Conservation (phyloP, 176 grass and related monocot species). For the Raddia distichophylla region DNA sequence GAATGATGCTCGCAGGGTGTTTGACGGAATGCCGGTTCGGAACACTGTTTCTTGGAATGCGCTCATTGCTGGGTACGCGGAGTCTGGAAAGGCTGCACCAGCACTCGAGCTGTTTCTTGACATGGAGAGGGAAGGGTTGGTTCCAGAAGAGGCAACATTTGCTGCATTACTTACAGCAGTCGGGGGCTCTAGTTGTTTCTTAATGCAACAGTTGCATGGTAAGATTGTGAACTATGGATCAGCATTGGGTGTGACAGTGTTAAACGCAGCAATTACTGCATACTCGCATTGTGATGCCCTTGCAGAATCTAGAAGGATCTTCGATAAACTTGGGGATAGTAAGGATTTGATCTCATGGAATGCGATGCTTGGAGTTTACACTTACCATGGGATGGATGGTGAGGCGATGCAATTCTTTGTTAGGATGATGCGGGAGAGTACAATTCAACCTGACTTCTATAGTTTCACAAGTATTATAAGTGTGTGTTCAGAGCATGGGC, state of each 20-base stretch:
- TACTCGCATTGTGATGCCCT: conserved; percentile 53
- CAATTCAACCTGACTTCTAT: conserved; percentile 52
- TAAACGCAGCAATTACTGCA: conserved; percentile 57
- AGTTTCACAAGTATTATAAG: conserved; percentile 70
- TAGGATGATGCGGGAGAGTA: conserved; percentile 46
- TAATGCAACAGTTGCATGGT: conserved; percentile 54
- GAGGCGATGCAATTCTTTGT: conserved; percentile 45
- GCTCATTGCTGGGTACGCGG: conserved; percentile 39
- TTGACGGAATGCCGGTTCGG: conserved; percentile 54
- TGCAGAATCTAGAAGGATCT: conserved; percentile 48
- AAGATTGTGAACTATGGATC: conserved; percentile 58
- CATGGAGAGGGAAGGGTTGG: conserved; percentile 54
- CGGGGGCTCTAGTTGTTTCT: background rate
- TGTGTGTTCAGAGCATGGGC: conserved; percentile 36
- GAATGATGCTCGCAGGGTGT: conserved; percentile 37
- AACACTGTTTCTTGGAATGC: conserved; percentile 69
- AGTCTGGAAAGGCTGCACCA: background rate
- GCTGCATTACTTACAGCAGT: conserved; percentile 41
- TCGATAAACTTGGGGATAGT: conserved; percentile 44
- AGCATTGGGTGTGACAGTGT: conserved; percentile 33
- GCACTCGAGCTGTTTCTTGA: conserved; percentile 27
- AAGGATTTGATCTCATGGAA: conserved; percentile 85
- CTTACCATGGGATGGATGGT: conserved; percentile 32
- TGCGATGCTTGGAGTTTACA: conserved; percentile 59
- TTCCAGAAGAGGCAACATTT: conserved; percentile 60